Percentiles rank a stretch among this genome's conserved stretches.
Conservation (phyloP, 2,329 filamentous ascomycete genomes). For the Coniochaeta prunicola region DNA sequence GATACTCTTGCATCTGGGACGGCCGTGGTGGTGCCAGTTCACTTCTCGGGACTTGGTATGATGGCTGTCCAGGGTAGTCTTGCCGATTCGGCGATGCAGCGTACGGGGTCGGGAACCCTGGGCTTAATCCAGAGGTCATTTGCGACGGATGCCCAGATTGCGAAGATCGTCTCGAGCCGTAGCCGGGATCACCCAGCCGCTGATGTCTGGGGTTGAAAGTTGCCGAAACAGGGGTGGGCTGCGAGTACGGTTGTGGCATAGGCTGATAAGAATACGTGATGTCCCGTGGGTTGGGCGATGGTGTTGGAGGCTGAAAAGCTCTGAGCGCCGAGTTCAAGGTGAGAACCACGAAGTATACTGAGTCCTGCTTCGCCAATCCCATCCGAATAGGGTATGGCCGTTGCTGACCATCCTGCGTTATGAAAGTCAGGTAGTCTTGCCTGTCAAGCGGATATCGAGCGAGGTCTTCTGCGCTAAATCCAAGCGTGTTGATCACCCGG, state of each 20-base stretch:
- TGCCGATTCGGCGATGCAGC: conserved; percentile 33
- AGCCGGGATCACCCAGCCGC: conserved; percentile 25
- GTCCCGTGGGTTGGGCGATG: conserved; percentile 37
- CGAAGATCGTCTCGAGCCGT: conserved; percentile 14
- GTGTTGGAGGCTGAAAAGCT: conserved; percentile 34
- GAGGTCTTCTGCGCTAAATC: conserved; percentile 46
- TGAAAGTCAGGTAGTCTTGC: conserved; percentile 49
- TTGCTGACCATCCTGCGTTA: conserved; percentile 41
- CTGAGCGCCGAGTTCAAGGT: conserved; percentile 30
- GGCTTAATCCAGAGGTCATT: conserved; percentile 29
- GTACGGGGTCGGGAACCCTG: conserved; percentile 36
- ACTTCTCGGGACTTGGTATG: conserved; percentile 47
- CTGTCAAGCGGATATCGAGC: conserved; percentile 44
- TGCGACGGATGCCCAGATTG: conserved; percentile 19
- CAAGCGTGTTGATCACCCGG: conserved; percentile 45
- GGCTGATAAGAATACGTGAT: conserved; percentile 33
- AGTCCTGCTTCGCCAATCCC: conserved; percentile 52
- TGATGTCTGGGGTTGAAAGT: conserved; percentile 39
- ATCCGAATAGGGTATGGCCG: conserved; percentile 43
- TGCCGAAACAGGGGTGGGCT: conserved; percentile 37
- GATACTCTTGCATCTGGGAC: conserved; percentile 28
- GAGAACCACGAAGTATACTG: conserved; percentile 55
- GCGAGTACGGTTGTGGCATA: conserved; percentile 28
- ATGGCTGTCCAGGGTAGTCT: conserved; percentile 37
- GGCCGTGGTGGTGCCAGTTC: conserved; percentile 33